These are phyloP conservation scores for Aspergillus oerlinghausenensis DNA, from an alignment of 2,329 filamentous ascomycete species.

Conservation along the genomic window DNA sequence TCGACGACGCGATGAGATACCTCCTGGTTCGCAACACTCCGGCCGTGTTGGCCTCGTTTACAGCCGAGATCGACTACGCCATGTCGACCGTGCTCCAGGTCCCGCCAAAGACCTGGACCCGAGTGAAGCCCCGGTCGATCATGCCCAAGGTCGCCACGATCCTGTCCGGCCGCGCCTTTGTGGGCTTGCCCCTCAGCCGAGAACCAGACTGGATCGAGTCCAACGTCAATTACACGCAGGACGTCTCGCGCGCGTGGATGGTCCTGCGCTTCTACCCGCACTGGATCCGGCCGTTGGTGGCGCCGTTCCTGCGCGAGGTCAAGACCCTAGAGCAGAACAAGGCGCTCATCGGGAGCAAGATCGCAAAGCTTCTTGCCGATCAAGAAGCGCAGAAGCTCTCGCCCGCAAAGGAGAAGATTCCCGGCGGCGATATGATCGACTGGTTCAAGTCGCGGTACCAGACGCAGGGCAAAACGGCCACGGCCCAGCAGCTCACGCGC, in stretches of 20 bases:
- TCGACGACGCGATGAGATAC: not conserved
- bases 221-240: not conserved
- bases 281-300: not conserved
- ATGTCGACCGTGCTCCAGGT: not conserved
- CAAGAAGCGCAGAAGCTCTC: not conserved
- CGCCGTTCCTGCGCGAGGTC: not conserved
- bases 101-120: not conserved
- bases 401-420: not conserved
- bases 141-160: not conserved
- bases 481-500: not conserved
- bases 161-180: not conserved
- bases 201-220: not conserved
- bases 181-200: not conserved
- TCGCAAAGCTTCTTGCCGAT: not conserved
- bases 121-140: not conserved
- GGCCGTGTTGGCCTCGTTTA: not conserved
- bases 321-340: not conserved
- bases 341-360: not conserved
- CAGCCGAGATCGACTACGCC: not conserved
- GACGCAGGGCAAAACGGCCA: not conserved
- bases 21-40: not conserved
- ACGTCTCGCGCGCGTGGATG: not conserved
- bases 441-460: not conserved
- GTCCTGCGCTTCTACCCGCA: not conserved
- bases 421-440: not conserved